Evolutionary conservation across 768 basidiomycete genomes (phyloP), one percentile per base, ranked within the genome.

Genomic region (Infundibulicybe gibba): DNA sequence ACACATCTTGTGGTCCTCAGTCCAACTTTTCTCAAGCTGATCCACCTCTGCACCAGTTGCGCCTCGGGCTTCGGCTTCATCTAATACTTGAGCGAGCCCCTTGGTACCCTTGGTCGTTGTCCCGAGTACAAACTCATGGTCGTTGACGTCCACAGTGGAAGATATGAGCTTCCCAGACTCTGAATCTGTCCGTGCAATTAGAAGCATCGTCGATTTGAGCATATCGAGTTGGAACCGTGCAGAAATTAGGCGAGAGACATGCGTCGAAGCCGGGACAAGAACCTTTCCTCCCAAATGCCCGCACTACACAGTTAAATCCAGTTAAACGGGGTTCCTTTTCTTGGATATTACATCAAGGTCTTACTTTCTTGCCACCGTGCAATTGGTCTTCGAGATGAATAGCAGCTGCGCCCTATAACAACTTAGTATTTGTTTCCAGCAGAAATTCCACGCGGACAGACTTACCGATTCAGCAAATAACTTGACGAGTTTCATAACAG

Each of bases 351-450:
- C 40, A 45, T 32, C 6, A 32, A 34, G 38, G 14, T 41, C 62
- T 31, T 43, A 80, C 83, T 70, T 97, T 94, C 71, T 97, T 97
- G 20, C 90, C 90, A 25, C 94, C 94, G 52, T 94, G 90, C 6
- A 95, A 74, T 61, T 95, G 92, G 65, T 97, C 94, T 62, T 97
- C 94, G 16, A 97, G 65, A 64, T 97, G 94, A 41, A 97, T 87
- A 13, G 79, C 94, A 8, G 94, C 79, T 12, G 90, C 89, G 19
- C 94, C 94, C 79, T 88, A 51, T 14, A 13, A 6, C 21, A 37
- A 32, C 14, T 9, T 15, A 8, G 44, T 16, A 8, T 42, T 41
- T 19, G 48, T 43, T 38, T 50, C 32, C 35, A 47, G 48, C 30
- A 31, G 9, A 32, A 13, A 17, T 12, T 39, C 11, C 16, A 31